A percentile compares a stretch with the other conserved stretches of the same genome.
Evolutionary conservation across 768 basidiomycete genomes (phyloP).

Genomic region (Cubamyces sp.): DNA sequence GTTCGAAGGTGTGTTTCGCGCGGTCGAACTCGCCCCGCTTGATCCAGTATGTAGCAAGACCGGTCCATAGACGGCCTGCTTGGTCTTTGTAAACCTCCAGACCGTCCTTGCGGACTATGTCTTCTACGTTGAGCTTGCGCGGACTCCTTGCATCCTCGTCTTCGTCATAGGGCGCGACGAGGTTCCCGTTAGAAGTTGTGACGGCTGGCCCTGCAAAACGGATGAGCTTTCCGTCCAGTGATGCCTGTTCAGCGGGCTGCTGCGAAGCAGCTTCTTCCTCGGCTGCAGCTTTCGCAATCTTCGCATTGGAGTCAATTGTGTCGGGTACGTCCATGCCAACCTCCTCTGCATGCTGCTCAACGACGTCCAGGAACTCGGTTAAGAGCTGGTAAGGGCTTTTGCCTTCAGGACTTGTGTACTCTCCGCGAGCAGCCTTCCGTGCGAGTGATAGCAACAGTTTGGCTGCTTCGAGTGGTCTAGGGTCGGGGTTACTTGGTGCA

Average conservation of each 20-base stretch:
- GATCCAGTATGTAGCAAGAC: slow-evolving; percentile 97
- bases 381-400: slow-evolving; percentile 96
- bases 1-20: slow-evolving; percentile 86
- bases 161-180: slow-evolving; percentile 63
- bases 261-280: slow-evolving; percentile 33
- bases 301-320: slow-evolving; percentile 60
- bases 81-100: slow-evolving; percentile 93
- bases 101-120: slow-evolving; percentile 84
- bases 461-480: slow-evolving; percentile 90
- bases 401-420: slow-evolving; percentile 86
- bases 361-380: slow-evolving; percentile 89
- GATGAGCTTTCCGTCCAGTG: slow-evolving; percentile 64
- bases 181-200: slow-evolving; percentile 53
- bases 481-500: slow-evolving; percentile 54
- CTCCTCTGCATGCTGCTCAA: slow-evolving; percentile 88
- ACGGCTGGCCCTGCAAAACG: slow-evolving; percentile 71
- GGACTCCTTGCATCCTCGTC: slow-evolving; percentile 80
- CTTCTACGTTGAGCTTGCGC: slow-evolving; percentile 82
- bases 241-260: slow-evolving; percentile 43
- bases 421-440: slow-evolving; percentile 79
- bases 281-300: slow-evolving; percentile 48
- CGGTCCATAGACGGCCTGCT: slow-evolving; percentile 94
- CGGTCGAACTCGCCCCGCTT: slow-evolving; percentile 95
- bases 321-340: slow-evolving; percentile 88
- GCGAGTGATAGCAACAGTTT: slow-evolving; percentile 87